Evolutionary conservation across 257 asterid genomes (phyloP).

Genomic region (Thymus mandschuricus): DNA sequence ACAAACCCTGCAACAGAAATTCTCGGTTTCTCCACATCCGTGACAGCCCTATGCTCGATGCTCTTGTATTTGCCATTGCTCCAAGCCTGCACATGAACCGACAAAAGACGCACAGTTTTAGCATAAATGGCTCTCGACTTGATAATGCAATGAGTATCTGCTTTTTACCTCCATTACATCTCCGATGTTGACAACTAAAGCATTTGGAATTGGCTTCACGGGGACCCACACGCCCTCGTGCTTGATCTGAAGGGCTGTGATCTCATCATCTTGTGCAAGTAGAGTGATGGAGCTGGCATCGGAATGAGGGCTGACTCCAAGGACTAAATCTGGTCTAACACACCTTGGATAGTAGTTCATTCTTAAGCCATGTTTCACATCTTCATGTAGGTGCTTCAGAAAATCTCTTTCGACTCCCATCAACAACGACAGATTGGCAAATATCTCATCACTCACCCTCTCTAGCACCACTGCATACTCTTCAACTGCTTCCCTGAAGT

Average conservation of each 20-base stretch:
- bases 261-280: conserved; percentile 42
- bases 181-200: conserved; percentile 48
- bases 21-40: conserved; percentile 35
- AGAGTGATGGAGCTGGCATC: conserved; percentile 44
- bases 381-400: conserved; percentile 38
- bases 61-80: conserved; percentile 55
- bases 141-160: neutral
- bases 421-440: conserved; percentile 37
- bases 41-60: conserved; percentile 49
- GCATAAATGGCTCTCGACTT: no score
- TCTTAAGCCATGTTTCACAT: conserved; percentile 40
- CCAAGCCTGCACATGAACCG: conserved; percentile 42
- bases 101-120: neutral
- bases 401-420: conserved; percentile 38
- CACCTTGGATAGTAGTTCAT: conserved; percentile 51
- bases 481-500: conserved; percentile 43
- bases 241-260: conserved; percentile 42
- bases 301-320: conserved; percentile 55
- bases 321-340: conserved; percentile 48
- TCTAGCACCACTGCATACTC: conserved; percentile 41
- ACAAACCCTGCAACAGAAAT: conserved; percentile 44
- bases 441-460: conserved; percentile 41
- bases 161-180: conserved; percentile 45
- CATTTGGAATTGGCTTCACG: conserved; percentile 43
- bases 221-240: conserved; percentile 51